Percentiles rank a stretch among this genome's conserved stretches.
Conservation (phyloP, 2,329 filamentous ascomycete species). For the Aspergillus tubingensis region DNA sequence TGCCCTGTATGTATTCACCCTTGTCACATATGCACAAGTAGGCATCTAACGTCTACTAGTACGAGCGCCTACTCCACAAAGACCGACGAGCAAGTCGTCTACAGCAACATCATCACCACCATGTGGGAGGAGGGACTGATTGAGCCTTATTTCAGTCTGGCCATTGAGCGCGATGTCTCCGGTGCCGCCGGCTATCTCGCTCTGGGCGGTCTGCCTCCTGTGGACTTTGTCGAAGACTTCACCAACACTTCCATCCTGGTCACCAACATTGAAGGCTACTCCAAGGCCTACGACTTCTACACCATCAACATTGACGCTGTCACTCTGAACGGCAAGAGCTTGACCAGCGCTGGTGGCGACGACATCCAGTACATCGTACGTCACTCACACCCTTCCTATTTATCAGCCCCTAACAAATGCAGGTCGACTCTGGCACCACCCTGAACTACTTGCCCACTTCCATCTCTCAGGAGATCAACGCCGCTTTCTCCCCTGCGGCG, state of each 20-base stretch:
- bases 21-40: no score
- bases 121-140: conserved; percentile 8
- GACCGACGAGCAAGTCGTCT: conserved; percentile 3
- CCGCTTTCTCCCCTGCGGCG: conserved; percentile 45
- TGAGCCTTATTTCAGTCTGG: conserved; percentile 14
- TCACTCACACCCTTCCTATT: neutral
- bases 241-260: conserved; percentile 22
- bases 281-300: conserved; percentile 19
- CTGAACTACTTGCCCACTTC: conserved; percentile 40
- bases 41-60: neutral
- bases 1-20: neutral
- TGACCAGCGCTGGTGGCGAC: conserved; percentile 7
- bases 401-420: neutral
- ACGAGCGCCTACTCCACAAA: neutral
- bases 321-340: conserved; percentile 11
- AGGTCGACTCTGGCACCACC: conserved; percentile 30
- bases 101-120: conserved; percentile 13
- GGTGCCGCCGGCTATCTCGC: conserved; percentile 21
- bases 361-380: conserved; percentile 14
- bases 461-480: conserved; percentile 40
- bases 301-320: conserved; percentile 22
- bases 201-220: conserved; percentile 22
- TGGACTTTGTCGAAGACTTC: conserved; percentile 11
- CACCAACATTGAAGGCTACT: conserved; percentile 18
- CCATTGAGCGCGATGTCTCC: conserved; percentile 43